Percentiles rank a stretch among this genome's conserved stretches.
phyloP scores from a whole-genome alignment of 129 eudicot species.

The Rutidosis leptorrhynchoides region DNA sequence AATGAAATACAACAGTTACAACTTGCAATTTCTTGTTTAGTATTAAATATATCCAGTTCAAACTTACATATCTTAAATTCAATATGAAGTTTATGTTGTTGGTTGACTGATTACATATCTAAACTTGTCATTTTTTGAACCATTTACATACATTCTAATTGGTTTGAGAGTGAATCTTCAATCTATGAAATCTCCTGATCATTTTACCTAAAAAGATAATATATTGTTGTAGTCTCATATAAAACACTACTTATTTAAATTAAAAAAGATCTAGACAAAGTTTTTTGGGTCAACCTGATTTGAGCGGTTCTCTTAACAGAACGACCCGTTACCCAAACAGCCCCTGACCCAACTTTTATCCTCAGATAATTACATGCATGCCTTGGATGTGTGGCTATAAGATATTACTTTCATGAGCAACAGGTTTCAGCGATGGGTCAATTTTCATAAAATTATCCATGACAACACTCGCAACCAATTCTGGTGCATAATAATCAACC shows the following conservation, averaged over 20 bases:
- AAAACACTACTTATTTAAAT: too few relatives aligned
- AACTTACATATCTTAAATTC: background rate
- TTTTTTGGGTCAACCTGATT: too few relatives aligned
- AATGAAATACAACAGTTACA: too few relatives aligned
- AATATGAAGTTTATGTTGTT: background rate
- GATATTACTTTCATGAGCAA: background rate
- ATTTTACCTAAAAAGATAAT: too few relatives aligned
- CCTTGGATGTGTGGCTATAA: background rate
- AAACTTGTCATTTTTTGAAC: background rate
- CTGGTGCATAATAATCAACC: background rate
- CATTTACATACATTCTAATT: background rate
- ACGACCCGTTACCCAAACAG: too few relatives aligned
- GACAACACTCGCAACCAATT: background rate
- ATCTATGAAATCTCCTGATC: too few relatives aligned
- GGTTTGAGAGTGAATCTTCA: too few relatives aligned
- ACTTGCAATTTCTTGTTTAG: too few relatives aligned
- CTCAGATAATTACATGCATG: background rate
- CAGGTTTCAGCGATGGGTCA: background rate
- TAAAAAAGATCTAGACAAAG: too few relatives aligned
- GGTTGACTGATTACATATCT: background rate
- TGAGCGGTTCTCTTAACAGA: too few relatives aligned
- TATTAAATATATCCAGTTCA: background rate
- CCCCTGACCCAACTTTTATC: too few relatives aligned
- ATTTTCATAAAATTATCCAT: constrained; percentile 13
- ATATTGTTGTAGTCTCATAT: too few relatives aligned